These are phyloP conservation scores for Aphanoascus verrucosus DNA, from an alignment of 2,329 filamentous ascomycete genomes.

Conservation along the genomic window DNA sequence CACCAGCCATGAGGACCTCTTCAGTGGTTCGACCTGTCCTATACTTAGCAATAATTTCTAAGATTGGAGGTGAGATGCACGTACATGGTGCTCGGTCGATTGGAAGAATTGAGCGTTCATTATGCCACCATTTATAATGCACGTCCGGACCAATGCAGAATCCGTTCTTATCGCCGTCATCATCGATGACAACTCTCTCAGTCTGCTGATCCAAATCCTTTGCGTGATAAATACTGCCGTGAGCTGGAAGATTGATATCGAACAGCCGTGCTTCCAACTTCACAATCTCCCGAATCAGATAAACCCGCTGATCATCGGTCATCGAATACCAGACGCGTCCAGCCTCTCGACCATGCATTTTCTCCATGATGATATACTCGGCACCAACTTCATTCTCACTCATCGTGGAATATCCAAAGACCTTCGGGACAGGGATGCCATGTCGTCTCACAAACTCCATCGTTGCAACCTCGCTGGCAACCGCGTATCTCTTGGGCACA, in stretches of 20 bases:
- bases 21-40: constrained; percentile 4
- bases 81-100: constrained; percentile 3
- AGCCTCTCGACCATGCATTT: not conserved
- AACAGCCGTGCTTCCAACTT: constrained; percentile 21
- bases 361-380: constrained; percentile 13
- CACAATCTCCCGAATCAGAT: constrained; percentile 21
- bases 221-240: constrained; percentile 23
- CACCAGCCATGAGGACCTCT: constrained; percentile 8
- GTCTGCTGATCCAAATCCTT: constrained; percentile 2
- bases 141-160: constrained; percentile 3
- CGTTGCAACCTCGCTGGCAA: constrained; percentile 28
- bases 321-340: not conserved
- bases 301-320: constrained; percentile 1
- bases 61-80: not conserved
- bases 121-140: constrained; percentile 3
- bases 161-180: not conserved
- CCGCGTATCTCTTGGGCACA: constrained; percentile 19
- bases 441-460: constrained; percentile 22
- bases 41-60: not conserved
- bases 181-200: not conserved
- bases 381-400: constrained; percentile 1
- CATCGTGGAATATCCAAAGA: constrained; percentile 19
- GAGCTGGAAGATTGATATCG: constrained; percentile 25
- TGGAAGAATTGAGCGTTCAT: not conserved
- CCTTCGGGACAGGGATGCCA: constrained; percentile 21